Evolutionary conservation across 345 rosid species (phyloP), one percentile per base, ranked within the genome.

Genomic region (Moringa oleifera): DNA sequence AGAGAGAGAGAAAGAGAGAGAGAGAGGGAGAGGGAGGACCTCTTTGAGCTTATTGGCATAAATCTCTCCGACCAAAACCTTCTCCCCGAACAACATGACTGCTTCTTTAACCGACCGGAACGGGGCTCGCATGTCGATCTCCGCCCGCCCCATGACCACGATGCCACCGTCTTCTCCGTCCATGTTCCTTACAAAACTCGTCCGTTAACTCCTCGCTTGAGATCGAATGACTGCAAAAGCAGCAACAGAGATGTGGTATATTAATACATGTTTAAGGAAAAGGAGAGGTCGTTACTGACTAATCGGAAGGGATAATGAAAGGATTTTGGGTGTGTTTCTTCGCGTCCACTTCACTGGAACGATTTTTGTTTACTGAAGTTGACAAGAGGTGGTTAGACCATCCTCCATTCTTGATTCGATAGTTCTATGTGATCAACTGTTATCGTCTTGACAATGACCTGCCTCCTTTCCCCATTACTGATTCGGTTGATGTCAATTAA

Each of bases 51-150:
- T 83, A 71, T 52, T 60, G 57, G 83, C 72, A 66, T 76, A 80
- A 31, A 79, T 74, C 71, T 83, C 90, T 23, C 77, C 92, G 0
- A 80, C 86, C 25, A 90, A 73, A 55, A 90, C 79, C 58, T 71
- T 82, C 51, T 90, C 90, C 41, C 83, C 90, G 49, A 90, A 90
- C 68, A 87, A 65, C 17, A 75, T 59, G 20, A 90, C 88, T 0
- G 97, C 97, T 59, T 90, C 95, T 63, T 75, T 87, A 41, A 90
- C 97, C 0, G 92, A 90, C 66, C 81, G 78, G 69, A 90, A 90
- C 0, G 97, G 95, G 20, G 87, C 77, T 64, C 79, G 69, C 0
- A 91, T 87, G 53, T 90, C 95, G n/a, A 90, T 82, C 68, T 85
- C 90, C 0, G 78, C 95, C 18, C 82, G 71, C 41, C 80, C 84